Evolutionary conservation across 2,329 filamentous ascomycete species (phyloP).

Genomic region (Aspergillus udagawae): DNA sequence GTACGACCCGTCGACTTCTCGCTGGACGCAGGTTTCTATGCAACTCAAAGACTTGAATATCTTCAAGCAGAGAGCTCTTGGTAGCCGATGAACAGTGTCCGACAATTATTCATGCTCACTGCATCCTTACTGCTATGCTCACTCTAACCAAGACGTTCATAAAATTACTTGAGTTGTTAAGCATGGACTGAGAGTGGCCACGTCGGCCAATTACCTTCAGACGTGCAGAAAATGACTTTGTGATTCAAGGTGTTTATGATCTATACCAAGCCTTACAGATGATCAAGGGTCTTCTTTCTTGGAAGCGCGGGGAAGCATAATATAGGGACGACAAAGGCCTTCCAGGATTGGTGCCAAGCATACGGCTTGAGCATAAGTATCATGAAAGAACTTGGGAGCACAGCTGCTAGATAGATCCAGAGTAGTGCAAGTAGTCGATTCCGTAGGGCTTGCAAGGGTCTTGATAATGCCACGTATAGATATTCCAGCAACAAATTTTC

Average conservation of each 20-base stretch:
- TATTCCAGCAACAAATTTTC: background rate
- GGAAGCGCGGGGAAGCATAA: background rate
- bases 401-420: background rate
- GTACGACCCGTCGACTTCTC: slow-evolving; percentile 29
- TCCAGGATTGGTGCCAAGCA: background rate
- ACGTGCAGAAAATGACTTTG: background rate
- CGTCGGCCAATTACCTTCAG: background rate
- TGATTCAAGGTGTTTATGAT: background rate
- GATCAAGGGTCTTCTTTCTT: background rate
- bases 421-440: background rate
- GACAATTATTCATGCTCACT: background rate
- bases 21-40: slow-evolving; percentile 29
- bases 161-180: background rate
- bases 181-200: background rate
- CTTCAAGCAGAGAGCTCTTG: slow-evolving; percentile 25
- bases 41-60: slow-evolving; percentile 29
- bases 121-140: background rate
- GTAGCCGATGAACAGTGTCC: slow-evolving; percentile 3
- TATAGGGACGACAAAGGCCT: background rate
- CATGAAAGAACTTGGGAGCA: background rate
- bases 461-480: background rate
- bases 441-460: background rate
- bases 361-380: background rate
- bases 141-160: background rate
- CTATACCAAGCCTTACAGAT: background rate